Percentiles rank a stretch among this genome's conserved stretches.
phyloP scores from a whole-genome alignment of 768 basidiomycete species.

The Tulasnella calospora region DNA sequence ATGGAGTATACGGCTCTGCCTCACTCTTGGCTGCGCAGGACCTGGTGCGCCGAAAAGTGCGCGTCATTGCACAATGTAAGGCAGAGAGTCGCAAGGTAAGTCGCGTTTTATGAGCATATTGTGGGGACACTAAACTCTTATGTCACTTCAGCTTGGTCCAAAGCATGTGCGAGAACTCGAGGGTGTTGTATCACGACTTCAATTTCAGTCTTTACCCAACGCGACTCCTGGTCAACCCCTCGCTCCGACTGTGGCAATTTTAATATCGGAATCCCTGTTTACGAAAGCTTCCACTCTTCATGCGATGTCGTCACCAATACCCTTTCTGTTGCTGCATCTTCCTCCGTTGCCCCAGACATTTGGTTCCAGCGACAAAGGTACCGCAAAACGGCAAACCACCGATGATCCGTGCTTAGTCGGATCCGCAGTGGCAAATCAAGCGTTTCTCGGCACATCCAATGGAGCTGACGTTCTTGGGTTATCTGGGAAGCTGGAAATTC shows the following conservation, averaged over 20 bases:
- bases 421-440: conserved; percentile 63
- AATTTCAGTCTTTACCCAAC: conserved; percentile 16
- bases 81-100: conserved; percentile 67
- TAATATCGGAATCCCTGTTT: conserved; percentile 78
- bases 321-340: conserved; percentile 73
- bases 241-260: conserved; percentile 53
- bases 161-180: conserved; percentile 84
- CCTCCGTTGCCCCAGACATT: conserved; percentile 42
- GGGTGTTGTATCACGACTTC: conserved; percentile 64
- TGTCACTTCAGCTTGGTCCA: conserved; percentile 47
- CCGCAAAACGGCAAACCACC: not conserved
- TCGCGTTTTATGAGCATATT: too few relatives aligned
- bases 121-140: not conserved
- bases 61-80: conserved; percentile 86
- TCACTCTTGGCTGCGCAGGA: not conserved
- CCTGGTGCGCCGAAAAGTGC: conserved; percentile 48
- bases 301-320: conserved; percentile 68
- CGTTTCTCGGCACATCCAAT: conserved; percentile 38
- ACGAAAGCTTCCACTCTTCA: conserved; percentile 63
- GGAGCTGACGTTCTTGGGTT: conserved; percentile 51
- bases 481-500: conserved; percentile 54
- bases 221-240: not conserved
- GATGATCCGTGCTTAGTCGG: conserved; percentile 38
- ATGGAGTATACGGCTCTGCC: not conserved
- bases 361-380: conserved; percentile 22